Evolutionary conservation across 2,329 filamentous ascomycete species (phyloP), one percentile per base, ranked within the genome.

Genomic region (Neophaeococcomyces mojaviensis): DNA sequence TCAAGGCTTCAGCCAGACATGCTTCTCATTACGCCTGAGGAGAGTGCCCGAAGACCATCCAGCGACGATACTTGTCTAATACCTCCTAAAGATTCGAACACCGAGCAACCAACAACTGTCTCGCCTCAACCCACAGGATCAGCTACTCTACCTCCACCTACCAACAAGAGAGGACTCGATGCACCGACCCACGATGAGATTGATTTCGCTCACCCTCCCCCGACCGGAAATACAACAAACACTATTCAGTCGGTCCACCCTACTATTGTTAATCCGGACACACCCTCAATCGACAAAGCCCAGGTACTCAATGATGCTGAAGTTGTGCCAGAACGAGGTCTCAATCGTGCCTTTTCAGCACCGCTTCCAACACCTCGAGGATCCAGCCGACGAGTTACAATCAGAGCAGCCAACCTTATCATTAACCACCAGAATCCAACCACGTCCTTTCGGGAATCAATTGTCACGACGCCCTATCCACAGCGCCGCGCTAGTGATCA

Each of bases 381-480:
- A 2, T 18, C 32, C 3, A 46, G 42, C 9, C 54, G 55, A 16
- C 51, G 51, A n/a, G 55, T 57, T 9, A 57, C 49, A 16, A 57
- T 58, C 39, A 51, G 54, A 8, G 54, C 55, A 6, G 34, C 51
- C 4, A 51, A 57, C 38, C 49, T 58, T 34, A 47, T 53, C 24
- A 54, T 55, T 45, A 48, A 44, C 26, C 44, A 46, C 19, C 40
- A 32, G 15, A 36, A 39, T 30, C 41, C 48, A 26, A 40, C 52
- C 44, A 44, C 46, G 40, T 51, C 50, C 15, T 55, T 55, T 44
- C 48, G 55, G 3, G 54, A 58, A 30, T 48, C 41, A 5, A 50
- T 57, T 26, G 54, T 57, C 46, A 57, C 50, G 38, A 57, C 54
- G 7, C 55, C 55, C 1, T 58, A 58, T 26, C 55, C 55, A 15